A percentile compares a stretch with the other conserved stretches of the same genome.
Evolutionary conservation across 192 early-diverging fungal species (phyloP).

Genomic region (Lunasporangiospora selenospora): DNA sequence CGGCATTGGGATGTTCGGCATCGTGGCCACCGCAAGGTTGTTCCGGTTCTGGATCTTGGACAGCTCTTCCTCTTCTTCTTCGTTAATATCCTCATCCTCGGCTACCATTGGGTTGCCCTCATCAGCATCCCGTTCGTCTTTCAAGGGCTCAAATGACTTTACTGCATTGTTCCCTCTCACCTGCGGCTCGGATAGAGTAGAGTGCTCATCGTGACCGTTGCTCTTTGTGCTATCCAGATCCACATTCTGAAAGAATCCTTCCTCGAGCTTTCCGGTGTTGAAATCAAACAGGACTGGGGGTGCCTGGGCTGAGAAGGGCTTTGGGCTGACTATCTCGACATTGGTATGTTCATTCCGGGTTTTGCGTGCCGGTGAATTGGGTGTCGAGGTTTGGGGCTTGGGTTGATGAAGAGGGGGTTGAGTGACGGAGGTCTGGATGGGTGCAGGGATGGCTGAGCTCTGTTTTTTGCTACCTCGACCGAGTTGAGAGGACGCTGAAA

Average conservation of each 20-base stretch:
- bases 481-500: conserved; percentile 1
- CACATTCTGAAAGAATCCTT: conserved; percentile 55
- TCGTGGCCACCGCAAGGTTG: too few species aligned
- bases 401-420: conserved; percentile 6
- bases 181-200: too few species aligned
- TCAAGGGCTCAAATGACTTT: neutral
- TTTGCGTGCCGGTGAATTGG: conserved; percentile 27
- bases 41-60: too few species aligned
- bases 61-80: conserved; percentile 27
- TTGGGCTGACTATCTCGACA: conserved; percentile 39
- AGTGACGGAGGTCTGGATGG: conserved; percentile 19
- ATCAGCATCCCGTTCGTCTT: conserved; percentile 1
- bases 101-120: conserved; percentile 59
- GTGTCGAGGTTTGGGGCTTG: conserved; percentile 14
- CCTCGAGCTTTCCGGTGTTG: conserved; percentile 52
- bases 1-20: too few species aligned
- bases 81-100: conserved; percentile 57
- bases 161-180: conserved; percentile 4
- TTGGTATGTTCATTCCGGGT: conserved; percentile 40
- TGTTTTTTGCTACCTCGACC: conserved; percentile 9
- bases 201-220: neutral
- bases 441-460: conserved; percentile 7
- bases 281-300: conserved; percentile 50
- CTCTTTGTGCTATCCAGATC: conserved; percentile 1
- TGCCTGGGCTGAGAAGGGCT: conserved; percentile 24